phyloP scores from a whole-genome alignment of 1,139 yeast genomes.

The Meyerozyma carpophila region DNA sequence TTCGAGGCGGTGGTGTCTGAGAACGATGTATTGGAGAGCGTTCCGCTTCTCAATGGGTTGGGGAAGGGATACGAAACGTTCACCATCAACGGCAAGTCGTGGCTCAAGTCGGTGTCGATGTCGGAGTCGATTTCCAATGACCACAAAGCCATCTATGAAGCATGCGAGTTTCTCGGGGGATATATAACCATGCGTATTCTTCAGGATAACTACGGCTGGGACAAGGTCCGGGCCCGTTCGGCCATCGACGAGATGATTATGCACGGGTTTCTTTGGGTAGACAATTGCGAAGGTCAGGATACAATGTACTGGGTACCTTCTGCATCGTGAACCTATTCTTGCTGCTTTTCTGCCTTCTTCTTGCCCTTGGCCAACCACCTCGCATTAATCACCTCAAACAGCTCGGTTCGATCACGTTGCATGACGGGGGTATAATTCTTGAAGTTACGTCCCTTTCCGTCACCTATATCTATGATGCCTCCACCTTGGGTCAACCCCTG shows the following conservation, averaged over 20 bases:
- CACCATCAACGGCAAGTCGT: conserved; percentile 27
- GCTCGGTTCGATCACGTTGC: conserved; percentile 54
- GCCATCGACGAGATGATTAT: conserved; percentile 76
- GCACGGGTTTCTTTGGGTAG: conserved; percentile 82
- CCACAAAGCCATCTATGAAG: conserved; percentile 64
- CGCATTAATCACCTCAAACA: conserved; percentile 62
- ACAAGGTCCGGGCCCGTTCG: conserved; percentile 49
- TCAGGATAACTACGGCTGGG: conserved; percentile 74
- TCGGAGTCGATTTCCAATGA: conserved; percentile 42
- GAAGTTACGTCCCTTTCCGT: conserved; percentile 61
- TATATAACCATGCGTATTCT: conserved; percentile 61
- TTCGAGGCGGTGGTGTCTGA: conserved; percentile 30
- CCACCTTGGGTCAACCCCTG: conserved; percentile 15
- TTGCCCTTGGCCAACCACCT: conserved; percentile 50
- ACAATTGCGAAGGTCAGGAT: conserved; percentile 15
- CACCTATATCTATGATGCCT: conserved; percentile 55
- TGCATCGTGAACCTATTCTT: not conserved
- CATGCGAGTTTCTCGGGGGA: conserved; percentile 63
- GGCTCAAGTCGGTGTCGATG: conserved; percentile 36
- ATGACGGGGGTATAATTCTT: conserved; percentile 53
- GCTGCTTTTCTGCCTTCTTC: conserved; percentile 2
- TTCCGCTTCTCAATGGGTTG: conserved; percentile 13
- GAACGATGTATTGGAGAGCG: conserved; percentile 31
- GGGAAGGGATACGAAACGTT: conserved; percentile 37
- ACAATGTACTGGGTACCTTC: conserved; percentile 1